Conservation (phyloP, 2,329 filamentous ascomycete species). For the Fusarium sp. region DNA sequence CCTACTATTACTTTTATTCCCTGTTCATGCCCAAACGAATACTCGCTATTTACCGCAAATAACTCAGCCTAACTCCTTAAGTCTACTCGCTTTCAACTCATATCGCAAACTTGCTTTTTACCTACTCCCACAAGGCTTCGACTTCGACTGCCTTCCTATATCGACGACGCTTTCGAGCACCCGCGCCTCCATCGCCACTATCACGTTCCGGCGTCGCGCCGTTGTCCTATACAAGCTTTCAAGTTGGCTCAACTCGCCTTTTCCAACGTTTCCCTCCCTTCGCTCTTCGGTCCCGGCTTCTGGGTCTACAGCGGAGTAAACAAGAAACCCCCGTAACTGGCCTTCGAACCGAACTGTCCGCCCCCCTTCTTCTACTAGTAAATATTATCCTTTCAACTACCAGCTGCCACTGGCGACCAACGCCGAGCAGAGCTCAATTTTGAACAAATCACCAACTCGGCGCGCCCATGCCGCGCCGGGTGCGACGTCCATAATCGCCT, state of each 20-base stretch:
- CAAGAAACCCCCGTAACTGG: conserved; percentile 96
- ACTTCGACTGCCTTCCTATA: conserved; percentile 13
- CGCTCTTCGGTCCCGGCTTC: conserved; percentile 90
- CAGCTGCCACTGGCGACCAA: conserved; percentile 38
- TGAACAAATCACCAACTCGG: conserved; percentile 52
- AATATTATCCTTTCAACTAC: conserved; percentile 20
- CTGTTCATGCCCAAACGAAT: conserved; percentile 37
- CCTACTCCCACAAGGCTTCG: conserved; percentile 8
- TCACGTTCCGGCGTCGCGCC: conserved; percentile 41
- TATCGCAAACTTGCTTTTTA: conserved; percentile 10
- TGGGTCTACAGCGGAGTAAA: conserved; percentile 97
- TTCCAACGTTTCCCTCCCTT: conserved; percentile 78
- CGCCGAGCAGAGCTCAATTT: conserved; percentile 45
- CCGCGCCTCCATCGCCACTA: conserved; percentile 16
- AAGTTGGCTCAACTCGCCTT: conserved; percentile 92
- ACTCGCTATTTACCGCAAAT: conserved; percentile 28
- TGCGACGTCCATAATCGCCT: conserved; percentile 45
- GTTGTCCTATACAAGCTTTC: conserved; percentile 68
- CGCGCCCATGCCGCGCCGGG: conserved; percentile 55
- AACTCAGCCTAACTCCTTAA: conserved; percentile 33
- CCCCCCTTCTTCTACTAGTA: conserved; percentile 14
- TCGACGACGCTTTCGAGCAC: conserved; percentile 13
- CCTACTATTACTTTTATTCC: conserved; percentile 24
- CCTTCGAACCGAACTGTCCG: conserved; percentile 21
- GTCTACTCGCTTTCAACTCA: conserved; percentile 21